These are phyloP conservation scores for Kappamyces sp. DNA, from an alignment of 192 early-diverging fungal species.

Conservation along the genomic window DNA sequence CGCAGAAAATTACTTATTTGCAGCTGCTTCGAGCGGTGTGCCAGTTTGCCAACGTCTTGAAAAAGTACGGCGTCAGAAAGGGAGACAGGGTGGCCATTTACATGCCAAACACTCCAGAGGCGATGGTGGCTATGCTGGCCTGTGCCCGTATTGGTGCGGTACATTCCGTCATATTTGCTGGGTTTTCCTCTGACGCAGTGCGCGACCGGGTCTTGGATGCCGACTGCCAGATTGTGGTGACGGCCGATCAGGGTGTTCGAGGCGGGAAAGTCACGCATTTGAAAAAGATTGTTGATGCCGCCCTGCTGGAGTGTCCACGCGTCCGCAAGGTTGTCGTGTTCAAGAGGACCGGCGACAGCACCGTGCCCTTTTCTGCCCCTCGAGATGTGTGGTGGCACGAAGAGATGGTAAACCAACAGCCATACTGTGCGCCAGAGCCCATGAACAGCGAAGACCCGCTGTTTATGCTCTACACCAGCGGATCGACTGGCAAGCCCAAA, in stretches of 20 bases:
- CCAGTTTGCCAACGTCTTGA: slow-evolving; percentile 79
- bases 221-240: slow-evolving; percentile 74
- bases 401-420: slow-evolving; percentile 69
- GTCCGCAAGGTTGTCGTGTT: slow-evolving; percentile 84
- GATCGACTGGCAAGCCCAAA: slow-evolving; percentile 77
- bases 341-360: slow-evolving; percentile 76
- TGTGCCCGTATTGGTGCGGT: slow-evolving; percentile 89
- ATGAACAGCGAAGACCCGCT: slow-evolving; percentile 90
- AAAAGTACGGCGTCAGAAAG: slow-evolving; percentile 76
- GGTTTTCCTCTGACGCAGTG: slow-evolving; percentile 88
- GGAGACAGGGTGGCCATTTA: slow-evolving; percentile 95
- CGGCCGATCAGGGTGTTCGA: slow-evolving; percentile 90
- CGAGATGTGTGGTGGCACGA: slow-evolving; percentile 97
- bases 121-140: slow-evolving; percentile 85
- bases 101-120: slow-evolving; percentile 93
- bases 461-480: slow-evolving; percentile 93
- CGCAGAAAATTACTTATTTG: slow-evolving; percentile 72
- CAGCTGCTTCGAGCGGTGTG: slow-evolving; percentile 79
- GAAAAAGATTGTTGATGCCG: slow-evolving; percentile 93
- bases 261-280: slow-evolving; percentile 83
- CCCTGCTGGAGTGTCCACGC: slow-evolving; percentile 66
- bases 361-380: slow-evolving; percentile 64
- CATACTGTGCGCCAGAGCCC: slow-evolving; percentile 78
- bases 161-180: slow-evolving; percentile 95
- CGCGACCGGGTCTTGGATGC: slow-evolving; percentile 88